Percentiles rank a stretch among this genome's conserved stretches.
Evolutionary conservation across 2,329 filamentous ascomycete genomes (phyloP).

Genomic region (Niveomyces coronatus): DNA sequence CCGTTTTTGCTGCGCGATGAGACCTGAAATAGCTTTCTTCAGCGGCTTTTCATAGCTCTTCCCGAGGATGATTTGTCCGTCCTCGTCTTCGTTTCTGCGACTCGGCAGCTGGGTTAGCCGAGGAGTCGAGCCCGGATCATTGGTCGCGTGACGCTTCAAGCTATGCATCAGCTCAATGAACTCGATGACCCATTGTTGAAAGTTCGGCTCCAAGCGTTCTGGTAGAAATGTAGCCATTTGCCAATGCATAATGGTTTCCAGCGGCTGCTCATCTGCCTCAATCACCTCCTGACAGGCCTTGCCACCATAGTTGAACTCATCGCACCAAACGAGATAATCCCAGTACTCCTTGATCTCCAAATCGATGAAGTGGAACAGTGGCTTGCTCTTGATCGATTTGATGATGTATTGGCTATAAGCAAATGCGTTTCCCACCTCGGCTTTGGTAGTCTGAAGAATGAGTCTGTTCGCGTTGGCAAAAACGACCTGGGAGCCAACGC

Average conservation of each 20-base stretch:
- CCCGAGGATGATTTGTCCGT: slow-evolving; percentile 59
- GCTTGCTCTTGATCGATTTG: slow-evolving; percentile 92
- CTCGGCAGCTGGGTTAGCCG: slow-evolving; percentile 48
- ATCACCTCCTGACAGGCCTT: slow-evolving; percentile 79
- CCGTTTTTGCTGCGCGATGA: slow-evolving; percentile 78
- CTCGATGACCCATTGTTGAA: slow-evolving; percentile 87
- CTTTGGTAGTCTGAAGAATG: slow-evolving; percentile 89
- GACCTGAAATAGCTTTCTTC: slow-evolving; percentile 72
- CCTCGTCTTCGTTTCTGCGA: slow-evolving; percentile 47
- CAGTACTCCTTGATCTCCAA: slow-evolving; percentile 97
- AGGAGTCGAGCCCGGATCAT: slow-evolving; percentile 40
- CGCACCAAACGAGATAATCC: slow-evolving; percentile 98
- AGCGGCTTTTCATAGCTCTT: slow-evolving; percentile 79
- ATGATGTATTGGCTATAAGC: slow-evolving; percentile 97
- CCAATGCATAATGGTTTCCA: slow-evolving; percentile 97
- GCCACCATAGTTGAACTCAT: slow-evolving; percentile 97
- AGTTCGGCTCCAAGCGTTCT: slow-evolving; percentile 65
- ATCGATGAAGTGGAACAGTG: slow-evolving; percentile 94
- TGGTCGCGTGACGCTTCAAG: slow-evolving; percentile 58
- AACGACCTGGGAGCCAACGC: slow-evolving; percentile 91
- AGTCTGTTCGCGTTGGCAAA: slow-evolving; percentile 86
- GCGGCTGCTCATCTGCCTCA: slow-evolving; percentile 59
- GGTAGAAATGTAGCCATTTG: slow-evolving; percentile 89
- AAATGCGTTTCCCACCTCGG: slow-evolving; percentile 91
- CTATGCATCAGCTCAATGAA: slow-evolving; percentile 92